Conservation (phyloP, 2,329 filamentous ascomycete species). For the Curvularia eragrostidis region DNA sequence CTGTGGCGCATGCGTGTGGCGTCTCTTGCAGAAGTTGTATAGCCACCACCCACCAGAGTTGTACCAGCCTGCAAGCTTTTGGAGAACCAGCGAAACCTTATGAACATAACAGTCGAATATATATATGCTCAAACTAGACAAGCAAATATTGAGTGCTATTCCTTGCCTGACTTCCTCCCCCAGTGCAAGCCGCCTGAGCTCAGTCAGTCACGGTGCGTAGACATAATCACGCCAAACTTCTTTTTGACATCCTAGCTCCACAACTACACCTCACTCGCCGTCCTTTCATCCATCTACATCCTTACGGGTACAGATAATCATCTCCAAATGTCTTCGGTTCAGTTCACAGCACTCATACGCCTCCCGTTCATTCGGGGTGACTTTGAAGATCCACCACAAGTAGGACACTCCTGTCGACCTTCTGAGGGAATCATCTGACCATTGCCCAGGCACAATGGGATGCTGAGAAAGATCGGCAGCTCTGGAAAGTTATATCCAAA, state of each 20-base stretch:
- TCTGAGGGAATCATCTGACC: constrained; percentile 14
- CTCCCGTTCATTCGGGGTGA: constrained; percentile 87
- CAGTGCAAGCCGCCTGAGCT: not conserved
- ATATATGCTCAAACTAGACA: not conserved
- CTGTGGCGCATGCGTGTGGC: constrained; percentile 14
- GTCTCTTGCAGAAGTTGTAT: not conserved
- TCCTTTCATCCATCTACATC: constrained; percentile 11
- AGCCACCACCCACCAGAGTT: not conserved
- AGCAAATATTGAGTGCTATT: not conserved
- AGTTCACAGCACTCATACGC: constrained; percentile 79
- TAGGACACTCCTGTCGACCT: constrained; percentile 53
- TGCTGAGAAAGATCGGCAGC: constrained; percentile 78
- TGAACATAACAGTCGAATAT: not conserved
- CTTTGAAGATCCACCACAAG: constrained; percentile 89
- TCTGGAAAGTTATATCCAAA: constrained; percentile 90
- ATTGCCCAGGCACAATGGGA: constrained; percentile 82
- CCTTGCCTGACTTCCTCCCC: not conserved
- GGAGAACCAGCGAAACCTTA: too few relatives aligned
- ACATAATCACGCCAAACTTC: constrained; percentile 23
- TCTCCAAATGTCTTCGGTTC: constrained; percentile 38
- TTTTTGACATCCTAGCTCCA: constrained; percentile 14
- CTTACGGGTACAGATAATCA: not conserved
- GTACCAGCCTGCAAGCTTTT: not conserved
- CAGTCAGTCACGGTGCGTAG: constrained; percentile 8
- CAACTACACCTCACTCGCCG: constrained; percentile 16